Percentiles rank a stretch among this genome's conserved stretches.
Evolutionary conservation across 1,284 basidiomycete genomes (phyloP).

Genomic region (Naganishia cerealis): DNA sequence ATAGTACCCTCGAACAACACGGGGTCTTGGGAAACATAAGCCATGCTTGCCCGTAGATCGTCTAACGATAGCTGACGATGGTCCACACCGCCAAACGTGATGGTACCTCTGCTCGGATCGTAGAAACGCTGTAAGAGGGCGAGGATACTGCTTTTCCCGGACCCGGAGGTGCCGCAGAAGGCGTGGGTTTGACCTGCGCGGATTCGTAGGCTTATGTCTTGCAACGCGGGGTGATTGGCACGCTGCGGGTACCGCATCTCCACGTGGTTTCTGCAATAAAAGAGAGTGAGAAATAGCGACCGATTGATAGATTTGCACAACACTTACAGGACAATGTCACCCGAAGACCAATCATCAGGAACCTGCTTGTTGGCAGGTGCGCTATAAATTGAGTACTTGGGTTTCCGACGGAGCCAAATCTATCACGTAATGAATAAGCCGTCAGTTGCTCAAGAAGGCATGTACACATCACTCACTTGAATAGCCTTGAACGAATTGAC

Average conservation of each 20-base stretch:
- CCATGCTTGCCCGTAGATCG: constrained; percentile 51
- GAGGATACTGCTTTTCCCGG: constrained; percentile 42
- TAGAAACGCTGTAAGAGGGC: constrained; percentile 55
- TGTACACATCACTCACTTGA: constrained; percentile 34
- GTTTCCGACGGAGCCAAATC: too few relatives aligned
- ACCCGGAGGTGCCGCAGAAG: constrained; percentile 43
- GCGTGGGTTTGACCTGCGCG: constrained; percentile 42
- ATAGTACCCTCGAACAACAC: constrained; percentile 53
- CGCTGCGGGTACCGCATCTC: constrained; percentile 45
- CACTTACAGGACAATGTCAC: constrained; percentile 39
- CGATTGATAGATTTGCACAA: neutral
- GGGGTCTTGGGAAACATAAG: constrained; percentile 56
- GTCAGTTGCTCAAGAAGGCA: constrained; percentile 48
- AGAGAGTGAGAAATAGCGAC: neutral
- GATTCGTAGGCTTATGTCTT: constrained; percentile 40
- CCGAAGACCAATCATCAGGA: neutral
- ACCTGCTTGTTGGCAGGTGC: too few relatives aligned
- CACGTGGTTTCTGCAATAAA: constrained; percentile 35
- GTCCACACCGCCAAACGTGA: constrained; percentile 52
- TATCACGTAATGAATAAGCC: too few relatives aligned
- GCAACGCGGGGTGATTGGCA: constrained; percentile 40
- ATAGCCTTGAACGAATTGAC: constrained; percentile 38
- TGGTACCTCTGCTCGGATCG: constrained; percentile 51
- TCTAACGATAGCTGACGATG: constrained; percentile 49
- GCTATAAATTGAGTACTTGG: too few relatives aligned